Base-by-base conservation (phyloP, 2,329 filamentous ascomycete genomes). In the Kalmusia sp. region DNA sequence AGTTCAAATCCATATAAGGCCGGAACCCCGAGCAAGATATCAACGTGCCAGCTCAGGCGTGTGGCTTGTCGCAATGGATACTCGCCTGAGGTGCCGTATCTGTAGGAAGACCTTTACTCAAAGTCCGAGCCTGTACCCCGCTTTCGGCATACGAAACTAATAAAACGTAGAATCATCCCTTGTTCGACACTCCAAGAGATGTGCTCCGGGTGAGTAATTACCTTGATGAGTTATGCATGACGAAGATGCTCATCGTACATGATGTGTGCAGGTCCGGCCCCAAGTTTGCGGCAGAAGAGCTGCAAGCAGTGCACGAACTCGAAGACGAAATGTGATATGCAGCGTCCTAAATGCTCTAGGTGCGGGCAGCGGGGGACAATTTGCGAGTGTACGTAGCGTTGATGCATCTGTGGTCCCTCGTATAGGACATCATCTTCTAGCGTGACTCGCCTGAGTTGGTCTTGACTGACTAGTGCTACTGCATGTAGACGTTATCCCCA, bases 301-400 rank as follows among this genome's bases (percentile, higher is more conserved):
- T 64, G 62, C 52, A 46, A 56, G 19, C 47, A 53, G 34, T 64
- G 62, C 49, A 61, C 62, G 17, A 52, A 4, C 34, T 58, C 62
- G 19, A 64, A 64, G 40, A 57, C 58, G 21, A 52, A 53, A 35
- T 64, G 62, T 41, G 50, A 63, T 39, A 40, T 64, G 37, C 40
- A 44, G 43, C 59, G 57, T 11, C 61, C 61, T 17, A 59, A 37
- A 41, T 64, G 62, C 41, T 48, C 50, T 6, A 55, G 59, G 33
- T 64, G 62, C 40, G 52, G 54, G 39, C 49, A 49, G 28, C 48
- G 59, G 6, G 54, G 52, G 28, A 48, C 52, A 6, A 6, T 25
- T 12, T 62, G 59, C 53, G 57, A 62, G 11, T 64, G 61, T 33
- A 45, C 57, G 38, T 27, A 15, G 12, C 5, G 17, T 30, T 28